Evolutionary conservation across 2,329 filamentous ascomycete genomes (phyloP).

Genomic region (Paramyrothecium roridum): DNA sequence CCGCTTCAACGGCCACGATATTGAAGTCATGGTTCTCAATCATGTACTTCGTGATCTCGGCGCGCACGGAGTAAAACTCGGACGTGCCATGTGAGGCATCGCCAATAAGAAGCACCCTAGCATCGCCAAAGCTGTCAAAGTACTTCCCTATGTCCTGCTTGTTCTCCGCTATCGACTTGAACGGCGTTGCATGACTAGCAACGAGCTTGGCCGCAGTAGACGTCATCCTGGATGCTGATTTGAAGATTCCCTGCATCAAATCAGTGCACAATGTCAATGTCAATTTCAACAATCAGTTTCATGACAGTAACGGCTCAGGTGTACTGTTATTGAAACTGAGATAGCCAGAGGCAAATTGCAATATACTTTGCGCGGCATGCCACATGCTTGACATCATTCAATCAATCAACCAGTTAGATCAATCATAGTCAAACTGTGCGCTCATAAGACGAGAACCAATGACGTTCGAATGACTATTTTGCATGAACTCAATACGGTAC

Average conservation of each 20-base stretch:
- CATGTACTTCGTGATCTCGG: conserved; percentile 47
- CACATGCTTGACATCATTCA: neutral
- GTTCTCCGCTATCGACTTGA: neutral
- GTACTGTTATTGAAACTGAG: neutral
- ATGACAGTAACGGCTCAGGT: neutral
- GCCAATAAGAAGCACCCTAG: conserved; percentile 20
- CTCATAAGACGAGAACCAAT: too few relatives aligned
- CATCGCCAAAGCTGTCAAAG: conserved; percentile 11
- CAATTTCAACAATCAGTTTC: neutral
- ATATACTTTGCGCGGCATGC: neutral
- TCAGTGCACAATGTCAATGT: neutral
- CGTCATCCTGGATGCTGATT: neutral
- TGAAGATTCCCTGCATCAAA: neutral
- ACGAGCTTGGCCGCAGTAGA: neutral
- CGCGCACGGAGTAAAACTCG: conserved; percentile 50
- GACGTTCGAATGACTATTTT: too few relatives aligned
- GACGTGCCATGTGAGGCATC: conserved; percentile 45
- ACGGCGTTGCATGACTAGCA: neutral
- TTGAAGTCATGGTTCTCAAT: conserved; percentile 48
- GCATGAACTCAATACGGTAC: too few relatives aligned
- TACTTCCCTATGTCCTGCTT: neutral
- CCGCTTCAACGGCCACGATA: conserved; percentile 47
- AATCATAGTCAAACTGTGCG: too few relatives aligned
- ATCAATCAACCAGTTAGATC: neutral
- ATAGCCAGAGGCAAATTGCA: neutral